phyloP scores from a whole-genome alignment of 768 basidiomycete species.

The Vishniacozyma victoriae region DNA sequence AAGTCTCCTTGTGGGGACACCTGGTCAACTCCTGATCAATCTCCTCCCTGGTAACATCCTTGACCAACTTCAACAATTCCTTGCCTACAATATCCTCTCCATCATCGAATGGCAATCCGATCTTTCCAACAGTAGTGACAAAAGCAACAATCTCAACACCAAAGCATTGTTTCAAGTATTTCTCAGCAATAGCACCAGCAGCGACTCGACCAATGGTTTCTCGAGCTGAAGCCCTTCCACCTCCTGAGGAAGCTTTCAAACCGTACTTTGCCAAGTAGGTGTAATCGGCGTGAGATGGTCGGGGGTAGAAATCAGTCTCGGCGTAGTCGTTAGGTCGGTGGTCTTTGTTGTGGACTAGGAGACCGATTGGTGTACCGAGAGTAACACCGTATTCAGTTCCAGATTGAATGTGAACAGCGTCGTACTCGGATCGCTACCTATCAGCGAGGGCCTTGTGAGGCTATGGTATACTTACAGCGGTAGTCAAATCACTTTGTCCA shows the following conservation, averaged over 20 bases:
- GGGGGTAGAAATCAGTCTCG: conserved; percentile 94
- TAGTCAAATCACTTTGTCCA: conserved; percentile 93
- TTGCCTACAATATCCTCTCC: conserved; percentile 67
- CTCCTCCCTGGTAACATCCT: conserved; percentile 72
- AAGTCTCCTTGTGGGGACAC: conserved; percentile 84
- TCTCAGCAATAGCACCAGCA: conserved; percentile 96
- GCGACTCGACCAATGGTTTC: conserved; percentile 99
- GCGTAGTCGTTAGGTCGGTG: conserved; percentile 97
- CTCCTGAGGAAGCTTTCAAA: conserved; percentile 92
- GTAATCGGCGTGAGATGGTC: conserved; percentile 95
- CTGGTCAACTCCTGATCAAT: conserved; percentile 82
- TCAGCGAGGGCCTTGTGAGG: background rate
- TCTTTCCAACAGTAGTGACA: conserved; percentile 90
- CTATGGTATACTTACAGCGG: conserved; percentile 63
- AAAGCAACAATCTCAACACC: conserved; percentile 96
- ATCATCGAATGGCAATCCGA: conserved; percentile 62
- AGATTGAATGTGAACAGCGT: conserved; percentile 86
- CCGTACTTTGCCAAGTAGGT: conserved; percentile 98
- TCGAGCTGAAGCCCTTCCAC: conserved; percentile 87
- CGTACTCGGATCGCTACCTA: conserved; percentile 83
- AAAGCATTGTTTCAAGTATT: conserved; percentile 76
- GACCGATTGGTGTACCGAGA: conserved; percentile 91
- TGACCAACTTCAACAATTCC: conserved; percentile 74
- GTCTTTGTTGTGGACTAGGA: conserved; percentile 96
- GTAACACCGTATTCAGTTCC: conserved; percentile 91